phyloP scores from a whole-genome alignment of 306 rosid species.

The Comarum palustre region DNA sequence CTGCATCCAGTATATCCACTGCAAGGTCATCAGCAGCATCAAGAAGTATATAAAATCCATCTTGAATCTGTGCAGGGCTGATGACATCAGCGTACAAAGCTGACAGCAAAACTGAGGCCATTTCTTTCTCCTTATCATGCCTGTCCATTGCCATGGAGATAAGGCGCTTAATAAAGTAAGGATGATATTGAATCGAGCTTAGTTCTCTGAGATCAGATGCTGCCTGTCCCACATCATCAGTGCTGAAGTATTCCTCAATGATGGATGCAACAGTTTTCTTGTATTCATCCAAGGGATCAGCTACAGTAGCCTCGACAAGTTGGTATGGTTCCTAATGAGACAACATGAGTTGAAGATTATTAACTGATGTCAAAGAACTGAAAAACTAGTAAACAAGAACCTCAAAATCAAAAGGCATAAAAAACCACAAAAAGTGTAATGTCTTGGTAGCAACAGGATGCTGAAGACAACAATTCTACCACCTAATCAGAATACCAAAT shows the following conservation, averaged over 20 bases:
- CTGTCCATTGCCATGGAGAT: constrained; percentile 95
- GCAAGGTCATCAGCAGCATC: constrained; percentile 98
- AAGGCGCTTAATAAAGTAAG: constrained; percentile 89
- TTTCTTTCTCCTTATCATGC: constrained; percentile 97
- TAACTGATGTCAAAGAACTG: neutral
- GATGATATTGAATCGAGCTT: constrained; percentile 81
- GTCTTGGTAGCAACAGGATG: neutral
- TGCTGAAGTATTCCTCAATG: constrained; percentile 87
- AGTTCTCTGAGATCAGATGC: constrained; percentile 87
- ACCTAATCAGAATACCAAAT: neutral
- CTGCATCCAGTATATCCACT: constrained; percentile 91
- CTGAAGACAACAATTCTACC: neutral
- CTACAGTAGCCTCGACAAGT: constrained; percentile 73
- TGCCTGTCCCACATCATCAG: constrained; percentile 76
- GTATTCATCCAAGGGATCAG: constrained; percentile 87
- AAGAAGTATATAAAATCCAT: constrained; percentile 86
- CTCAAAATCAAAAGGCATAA: neutral
- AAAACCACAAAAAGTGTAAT: neutral
- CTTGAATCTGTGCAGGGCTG: constrained; percentile 81
- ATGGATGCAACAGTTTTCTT: constrained; percentile 81
- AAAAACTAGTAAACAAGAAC: neutral
- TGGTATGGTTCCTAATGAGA: constrained; percentile 83
- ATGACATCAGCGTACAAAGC: constrained; percentile 93
- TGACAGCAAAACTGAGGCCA: constrained; percentile 96
- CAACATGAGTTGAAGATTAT: constrained; percentile 2